A percentile compares a stretch with the other conserved stretches of the same genome.
These are phyloP conservation scores for Sugiyamaella castrensis DNA, from an alignment of 1,139 yeast species.

Conservation along the genomic window DNA sequence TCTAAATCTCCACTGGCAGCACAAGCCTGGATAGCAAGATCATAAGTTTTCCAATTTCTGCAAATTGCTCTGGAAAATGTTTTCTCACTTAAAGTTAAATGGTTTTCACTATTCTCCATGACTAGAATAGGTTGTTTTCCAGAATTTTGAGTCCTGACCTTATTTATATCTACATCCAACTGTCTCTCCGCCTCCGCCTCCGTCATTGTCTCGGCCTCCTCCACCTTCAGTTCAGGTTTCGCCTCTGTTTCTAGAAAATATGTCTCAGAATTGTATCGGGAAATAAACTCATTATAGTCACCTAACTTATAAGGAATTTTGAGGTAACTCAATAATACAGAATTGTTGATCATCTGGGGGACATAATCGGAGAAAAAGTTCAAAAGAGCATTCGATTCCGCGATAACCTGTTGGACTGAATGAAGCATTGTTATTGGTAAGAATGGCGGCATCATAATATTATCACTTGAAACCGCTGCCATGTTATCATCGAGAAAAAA, in stretches of 20 bases:
- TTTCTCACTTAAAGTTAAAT: neutral
- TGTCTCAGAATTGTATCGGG: slow-evolving; percentile 51
- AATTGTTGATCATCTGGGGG: slow-evolving; percentile 45
- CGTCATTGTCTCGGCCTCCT: slow-evolving; percentile 1
- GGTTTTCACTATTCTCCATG: slow-evolving; percentile 12
- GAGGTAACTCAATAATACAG: slow-evolving; percentile 51
- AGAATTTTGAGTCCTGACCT: neutral
- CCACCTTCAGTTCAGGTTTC: slow-evolving; percentile 10
- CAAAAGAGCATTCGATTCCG: slow-evolving; percentile 81
- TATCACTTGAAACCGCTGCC: slow-evolving; percentile 12
- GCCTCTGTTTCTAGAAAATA: slow-evolving; percentile 36
- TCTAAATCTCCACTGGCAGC: slow-evolving; percentile 50
- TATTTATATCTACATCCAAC: neutral
- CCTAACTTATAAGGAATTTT: slow-evolving; percentile 53
- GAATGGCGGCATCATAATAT: slow-evolving; percentile 52
- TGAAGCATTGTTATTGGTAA: slow-evolving; percentile 54
- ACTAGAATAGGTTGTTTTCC: neutral
- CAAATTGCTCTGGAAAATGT: slow-evolving; percentile 30
- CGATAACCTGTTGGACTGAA: slow-evolving; percentile 48
- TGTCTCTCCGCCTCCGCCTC: slow-evolving; percentile 8
- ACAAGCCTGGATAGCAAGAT: slow-evolving; percentile 65
- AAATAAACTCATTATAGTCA: slow-evolving; percentile 48
- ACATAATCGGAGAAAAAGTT: slow-evolving; percentile 47
- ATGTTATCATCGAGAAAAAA: slow-evolving; percentile 23
- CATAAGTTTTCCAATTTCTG: slow-evolving; percentile 55